Base-by-base conservation (phyloP, 306 rosid species). In the Prunus mongolica region DNA sequence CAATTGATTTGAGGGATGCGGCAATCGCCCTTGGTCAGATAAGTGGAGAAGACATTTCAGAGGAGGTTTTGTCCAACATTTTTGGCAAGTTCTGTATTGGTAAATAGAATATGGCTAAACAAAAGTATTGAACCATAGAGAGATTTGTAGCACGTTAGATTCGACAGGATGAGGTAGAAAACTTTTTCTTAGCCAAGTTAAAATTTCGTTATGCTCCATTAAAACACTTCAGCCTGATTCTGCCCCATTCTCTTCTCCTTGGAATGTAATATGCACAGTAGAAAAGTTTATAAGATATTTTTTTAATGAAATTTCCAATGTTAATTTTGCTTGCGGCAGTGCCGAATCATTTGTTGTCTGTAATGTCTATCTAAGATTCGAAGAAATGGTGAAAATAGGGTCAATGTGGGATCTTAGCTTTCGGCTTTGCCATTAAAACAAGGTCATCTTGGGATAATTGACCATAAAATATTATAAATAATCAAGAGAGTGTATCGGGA, bases 1-100 rank as follows among this genome's bases (percentile, higher is more conserved):
- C 98, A 15, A 88, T 95, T 74, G 98, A 95, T 88, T 83, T 95
- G 86, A 92, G 90, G 80, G 97, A 89, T 64, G 98, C 95, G 19
- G 92, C 89, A 12, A 65, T 92, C 77, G 91, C 97, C 75, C 97
- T 95, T 55, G 96, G 97, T 71, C 93, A 89, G 80, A 90, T 95
- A 63, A 89, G 88, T 79, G 99, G 97, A 83, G 99, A 92, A 58
- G 97, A 95, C 86, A 89, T 95, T 63, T 90, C 96, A 3, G 99
- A 92, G 75, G 99, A 92, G 83, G 91, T 95, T 77, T 86, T 92
- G 68, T 81, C 97, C 67, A 92, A 90, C 82, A 95, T 95, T 76
- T 95, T 95, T 82, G 85, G 86, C 82, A 91, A 93, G 82, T 93
- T 93, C 76, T 93, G 98, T 79, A 93, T 93, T 46, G 98, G 97